Conservation (phyloP, 108 stramenopile species). For the Chaetoceros muelleri region DNA sequence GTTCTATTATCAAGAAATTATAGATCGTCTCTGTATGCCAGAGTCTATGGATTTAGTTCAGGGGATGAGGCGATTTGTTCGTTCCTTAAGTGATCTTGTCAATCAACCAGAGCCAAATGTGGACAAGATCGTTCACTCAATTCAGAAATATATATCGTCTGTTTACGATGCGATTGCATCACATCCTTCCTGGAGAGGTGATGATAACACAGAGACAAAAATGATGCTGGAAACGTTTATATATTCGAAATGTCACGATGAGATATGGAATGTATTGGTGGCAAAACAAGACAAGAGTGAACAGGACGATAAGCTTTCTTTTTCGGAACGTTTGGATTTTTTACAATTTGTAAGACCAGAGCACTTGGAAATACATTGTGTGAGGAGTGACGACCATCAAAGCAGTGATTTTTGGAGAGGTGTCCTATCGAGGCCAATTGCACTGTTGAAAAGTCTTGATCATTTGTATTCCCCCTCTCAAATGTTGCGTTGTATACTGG, state of each 20-base stretch:
- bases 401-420: constrained; percentile 16
- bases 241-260: constrained; percentile 26
- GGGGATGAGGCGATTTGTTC: constrained; percentile 34
- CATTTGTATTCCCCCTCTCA: constrained; percentile 56
- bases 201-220: background rate
- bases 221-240: constrained; percentile 33
- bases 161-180: background rate
- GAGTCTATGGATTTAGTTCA: constrained; percentile 35
- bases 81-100: constrained; percentile 10
- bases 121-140: background rate
- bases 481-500: constrained; percentile 51
- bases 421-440: constrained; percentile 30
- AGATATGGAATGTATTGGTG: background rate
- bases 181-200: constrained; percentile 17
- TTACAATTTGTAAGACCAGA: constrained; percentile 57
- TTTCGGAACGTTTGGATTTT: constrained; percentile 16
- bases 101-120: background rate
- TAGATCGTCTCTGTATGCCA: constrained; percentile 18
- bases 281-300: constrained; percentile 12
- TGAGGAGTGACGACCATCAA: constrained; percentile 13
- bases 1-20: constrained; percentile 21
- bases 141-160: background rate
- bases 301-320: constrained; percentile 14
- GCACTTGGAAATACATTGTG: constrained; percentile 68
- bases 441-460: constrained; percentile 36